phyloP scores from a whole-genome alignment of 176 grass and related monocot genomes.

The Miscanthus lutarioriparius region DNA sequence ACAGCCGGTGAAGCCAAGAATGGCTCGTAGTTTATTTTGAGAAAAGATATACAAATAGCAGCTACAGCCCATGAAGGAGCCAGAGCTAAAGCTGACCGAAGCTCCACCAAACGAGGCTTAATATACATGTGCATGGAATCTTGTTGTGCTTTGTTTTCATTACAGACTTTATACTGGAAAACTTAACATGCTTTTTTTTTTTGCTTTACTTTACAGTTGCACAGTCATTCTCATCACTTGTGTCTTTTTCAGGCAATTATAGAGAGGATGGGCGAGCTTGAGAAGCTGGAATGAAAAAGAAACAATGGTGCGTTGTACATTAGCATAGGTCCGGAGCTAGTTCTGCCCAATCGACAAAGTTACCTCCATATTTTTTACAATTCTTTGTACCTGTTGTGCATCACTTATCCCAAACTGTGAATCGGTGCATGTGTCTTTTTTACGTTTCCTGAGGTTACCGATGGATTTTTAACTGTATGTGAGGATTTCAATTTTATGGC shows the following conservation, averaged over 20 bases:
- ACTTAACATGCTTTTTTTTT: neutral
- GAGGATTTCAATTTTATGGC: neutral
- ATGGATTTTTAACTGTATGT: neutral
- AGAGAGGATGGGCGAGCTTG: constrained; percentile 66
- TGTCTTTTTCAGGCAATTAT: constrained; percentile 55
- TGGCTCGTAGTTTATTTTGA: neutral
- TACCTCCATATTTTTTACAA: constrained; percentile 16
- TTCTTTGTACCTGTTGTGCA: constrained; percentile 45
- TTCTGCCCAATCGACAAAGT: neutral
- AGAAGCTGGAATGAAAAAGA: constrained; percentile 58
- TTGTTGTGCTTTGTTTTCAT: neutral
- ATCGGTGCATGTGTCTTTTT: neutral
- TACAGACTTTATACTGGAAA: constrained; percentile 5
- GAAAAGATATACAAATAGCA: neutral
- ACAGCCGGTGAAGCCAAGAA: neutral
- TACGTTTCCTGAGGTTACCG: neutral
- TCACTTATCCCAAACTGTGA: neutral
- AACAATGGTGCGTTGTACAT: neutral
- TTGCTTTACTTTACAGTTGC: neutral
- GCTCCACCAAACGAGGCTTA: neutral
- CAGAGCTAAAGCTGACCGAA: neutral
- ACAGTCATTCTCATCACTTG: neutral
- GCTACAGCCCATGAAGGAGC: neutral
- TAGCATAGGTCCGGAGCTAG: neutral
- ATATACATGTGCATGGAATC: neutral